phyloP scores from a whole-genome alignment of 2,329 filamentous ascomycete genomes.

The Juglanconis oblonga region DNA sequence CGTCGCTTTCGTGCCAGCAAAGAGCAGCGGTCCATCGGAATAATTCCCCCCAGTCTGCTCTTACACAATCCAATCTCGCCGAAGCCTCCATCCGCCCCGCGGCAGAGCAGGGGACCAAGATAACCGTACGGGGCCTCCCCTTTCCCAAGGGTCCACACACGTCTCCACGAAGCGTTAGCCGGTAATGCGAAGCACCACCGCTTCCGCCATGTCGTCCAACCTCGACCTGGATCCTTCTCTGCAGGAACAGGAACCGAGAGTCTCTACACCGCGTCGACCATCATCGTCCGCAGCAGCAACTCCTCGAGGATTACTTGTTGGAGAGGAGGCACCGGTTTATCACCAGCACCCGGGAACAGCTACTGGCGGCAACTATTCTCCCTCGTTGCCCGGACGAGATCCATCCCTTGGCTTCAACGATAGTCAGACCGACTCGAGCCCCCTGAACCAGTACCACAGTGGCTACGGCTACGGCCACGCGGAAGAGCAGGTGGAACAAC shows the following conservation, averaged over 20 bases:
- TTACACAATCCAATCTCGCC: constrained; percentile 19
- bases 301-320: constrained; percentile 3
- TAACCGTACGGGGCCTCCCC: constrained; percentile 20
- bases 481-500: constrained; percentile 21
- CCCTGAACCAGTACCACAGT: constrained; percentile 32
- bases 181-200: constrained; percentile 34
- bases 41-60: constrained; percentile 8
- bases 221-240: constrained; percentile 23
- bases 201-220: constrained; percentile 21
- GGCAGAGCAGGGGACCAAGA: constrained; percentile 8
- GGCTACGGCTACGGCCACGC: constrained; percentile 27
- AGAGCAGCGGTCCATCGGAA: background rate
- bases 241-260: constrained; percentile 18
- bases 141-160: constrained; percentile 20
- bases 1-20: constrained; percentile 4
- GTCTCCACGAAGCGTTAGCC: constrained; percentile 33
- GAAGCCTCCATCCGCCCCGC: background rate
- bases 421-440: constrained; percentile 1
- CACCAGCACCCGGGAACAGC: background rate
- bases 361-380: background rate
- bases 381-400: background rate
- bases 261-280: constrained; percentile 17
- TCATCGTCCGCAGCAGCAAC: background rate
- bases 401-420: constrained; percentile 9
- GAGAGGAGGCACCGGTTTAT: background rate